phyloP scores from a whole-genome alignment of 441 rosid genomes.

The Omphalea diandra region DNA sequence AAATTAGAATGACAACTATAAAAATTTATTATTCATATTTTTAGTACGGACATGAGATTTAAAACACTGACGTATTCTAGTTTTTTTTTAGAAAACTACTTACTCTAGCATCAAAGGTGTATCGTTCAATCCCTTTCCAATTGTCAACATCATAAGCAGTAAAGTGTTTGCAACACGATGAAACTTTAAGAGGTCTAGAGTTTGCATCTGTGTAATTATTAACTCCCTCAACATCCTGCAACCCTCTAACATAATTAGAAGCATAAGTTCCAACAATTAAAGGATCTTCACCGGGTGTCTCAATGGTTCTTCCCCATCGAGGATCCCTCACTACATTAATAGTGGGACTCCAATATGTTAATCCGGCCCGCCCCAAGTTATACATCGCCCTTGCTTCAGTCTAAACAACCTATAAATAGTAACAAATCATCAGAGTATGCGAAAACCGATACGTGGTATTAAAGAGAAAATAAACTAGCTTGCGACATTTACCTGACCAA shows the following conservation, averaged over 20 bases:
- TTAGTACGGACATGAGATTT: no score
- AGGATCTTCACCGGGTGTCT: conserved; percentile 67
- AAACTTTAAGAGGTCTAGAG: conserved; percentile 46
- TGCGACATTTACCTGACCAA: conserved; percentile 27
- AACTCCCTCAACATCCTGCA: conserved; percentile 39
- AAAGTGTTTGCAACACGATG: conserved; percentile 69
- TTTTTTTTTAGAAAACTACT: no score
- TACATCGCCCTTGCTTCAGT: conserved; percentile 62
- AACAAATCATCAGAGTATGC: neutral
- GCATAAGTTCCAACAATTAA: conserved; percentile 43
- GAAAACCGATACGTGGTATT: neutral
- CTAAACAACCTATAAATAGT: conserved; percentile 47
- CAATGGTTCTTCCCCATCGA: conserved; percentile 57
- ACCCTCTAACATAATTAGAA: conserved; percentile 51
- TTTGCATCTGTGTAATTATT: neutral
- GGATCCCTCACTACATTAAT: conserved; percentile 57
- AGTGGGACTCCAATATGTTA: conserved; percentile 56
- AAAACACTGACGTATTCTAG: no score
- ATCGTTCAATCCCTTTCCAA: conserved; percentile 51
- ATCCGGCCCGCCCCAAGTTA: conserved; percentile 15
- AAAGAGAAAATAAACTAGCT: neutral
- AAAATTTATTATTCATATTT: no score
- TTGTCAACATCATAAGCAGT: conserved; percentile 67
- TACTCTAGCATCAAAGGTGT: conserved; percentile 56
- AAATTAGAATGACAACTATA: no score